Evolutionary conservation across 495 filamentous ascomycete genomes (phyloP), one percentile per base, ranked within the genome.

Genomic region (Aspergillus homomorphus): DNA sequence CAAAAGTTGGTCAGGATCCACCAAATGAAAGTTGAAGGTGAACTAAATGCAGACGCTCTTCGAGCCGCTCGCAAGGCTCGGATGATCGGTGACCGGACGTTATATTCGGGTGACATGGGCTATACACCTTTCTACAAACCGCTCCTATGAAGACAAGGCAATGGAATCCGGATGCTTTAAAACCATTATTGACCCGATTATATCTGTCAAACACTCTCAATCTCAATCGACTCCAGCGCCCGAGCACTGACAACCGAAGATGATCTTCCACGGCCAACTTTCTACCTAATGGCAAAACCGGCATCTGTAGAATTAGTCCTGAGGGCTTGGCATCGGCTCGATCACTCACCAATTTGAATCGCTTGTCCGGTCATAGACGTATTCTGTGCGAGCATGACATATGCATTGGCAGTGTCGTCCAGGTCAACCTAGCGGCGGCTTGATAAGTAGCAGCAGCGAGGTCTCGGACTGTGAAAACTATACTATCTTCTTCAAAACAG

Each of bases 361-460:
- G 75, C 65, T 58, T 81, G 79, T 22, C 83, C 82, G 3, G 82
- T 86, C 80, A 85, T 81, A 14, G 82, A 83, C 20, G 70, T 59
- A 59, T 85, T 85, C 54, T 79, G 82, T 4, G 83, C 82, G 48
- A 79, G 66, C 42, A 73, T 75, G 26, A 83, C 53, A 57, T 76
- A 86, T 20, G 75, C 69, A 44, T 84, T 74, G 16, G 83, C 82
- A 14, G 74, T 75, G 62, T 84, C 82, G 16, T 86, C 82, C 12
- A 86, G 64, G 52, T 83, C 78, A 50, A 78, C 78, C 82, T 80
- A 23, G 23, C 50, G 16, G 28, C 19, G 51, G 22, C 22, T 19
- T 16, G 6, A 45, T 73, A n/a, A n/a, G n/a, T 45, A 69, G 62
- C 56, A 52, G 3, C 5, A 24, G 42, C 19, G 8, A 46, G n/a